Base-by-base conservation (phyloP, 768 basidiomycete genomes). In the Gymnopilus dilepis region DNA sequence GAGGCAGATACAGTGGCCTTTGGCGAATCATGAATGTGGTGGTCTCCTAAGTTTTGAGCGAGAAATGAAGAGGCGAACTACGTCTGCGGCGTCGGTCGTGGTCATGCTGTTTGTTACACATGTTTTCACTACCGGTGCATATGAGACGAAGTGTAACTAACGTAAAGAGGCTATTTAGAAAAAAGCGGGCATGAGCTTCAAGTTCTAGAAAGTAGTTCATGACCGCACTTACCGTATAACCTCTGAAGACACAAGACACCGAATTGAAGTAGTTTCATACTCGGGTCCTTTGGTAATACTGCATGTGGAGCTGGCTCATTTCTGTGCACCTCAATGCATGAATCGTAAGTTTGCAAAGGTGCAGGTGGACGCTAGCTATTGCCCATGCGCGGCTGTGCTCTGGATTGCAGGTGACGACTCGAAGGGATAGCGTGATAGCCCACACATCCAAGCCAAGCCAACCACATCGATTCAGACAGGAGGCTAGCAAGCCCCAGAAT, bases 201-300 rank as follows among this genome's bases (percentile, higher is more conserved):
- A 9, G 4, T 45, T 45, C 43, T 45, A 9, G 43, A 26, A 45
- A 45, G 47, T 31, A 50, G 15, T 13, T 26, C 47, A 31, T 50
- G 47, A 31, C n/a, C 47, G 15, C 13, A 31, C 30, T 17, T 6
- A 31, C 26, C 34, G 34, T 37, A n/a, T n/a, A 50, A 48, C 17
- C n/a, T 26, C 7, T 17, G 28, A 50, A 28, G 17, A 28, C 28
- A 28, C 28, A 19, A 50, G 34, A 37, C 34, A 37, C 34, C 9
- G n/a, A 37, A 37, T 11, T 11, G 34, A 31, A 28, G 26, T 28
- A 28, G 26, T 28, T 30, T n/a, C n/a, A 15, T 50, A 50, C 47
- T 50, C 47, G 47, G 47, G 47, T 50, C 47, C 47, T 50, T 50
- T 50, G 47, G 30, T 37, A 9, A 15, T 37, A 37, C 15, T 37